Percentiles rank a stretch among this genome's conserved stretches.
phyloP scores from a whole-genome alignment of 495 filamentous ascomycete genomes.

The Immersiella caudata region DNA sequence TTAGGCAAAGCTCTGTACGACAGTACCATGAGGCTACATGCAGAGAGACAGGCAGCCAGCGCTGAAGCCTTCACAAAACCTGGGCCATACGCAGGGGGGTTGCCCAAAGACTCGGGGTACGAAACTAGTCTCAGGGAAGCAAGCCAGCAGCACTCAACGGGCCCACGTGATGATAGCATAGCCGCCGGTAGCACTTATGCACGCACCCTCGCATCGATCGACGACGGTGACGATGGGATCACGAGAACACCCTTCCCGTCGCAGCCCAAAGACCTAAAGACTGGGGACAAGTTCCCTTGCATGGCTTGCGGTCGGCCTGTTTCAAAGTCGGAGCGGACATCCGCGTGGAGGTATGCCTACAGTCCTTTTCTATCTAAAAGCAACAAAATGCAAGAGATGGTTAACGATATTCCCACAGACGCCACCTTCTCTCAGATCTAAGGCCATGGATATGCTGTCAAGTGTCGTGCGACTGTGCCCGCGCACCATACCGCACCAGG shows the following conservation, averaged over 20 bases:
- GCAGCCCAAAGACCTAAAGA: neutral
- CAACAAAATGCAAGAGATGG: no score
- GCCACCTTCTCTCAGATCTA: constrained; percentile 12
- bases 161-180: neutral
- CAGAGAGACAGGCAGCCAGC: constrained; percentile 3
- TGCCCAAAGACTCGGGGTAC: constrained; percentile 15
- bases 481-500: constrained; percentile 2
- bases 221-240: constrained; percentile 4
- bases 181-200: constrained; percentile 8
- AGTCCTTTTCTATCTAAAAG: no score
- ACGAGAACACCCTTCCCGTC: constrained; percentile 12
- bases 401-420: neutral
- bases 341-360: constrained; percentile 5
- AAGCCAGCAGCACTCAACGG: neutral
- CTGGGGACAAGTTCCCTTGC: constrained; percentile 14
- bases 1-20: constrained; percentile 18
- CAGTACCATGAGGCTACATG: constrained; percentile 1
- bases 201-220: constrained; percentile 13
- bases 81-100: neutral
- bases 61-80: neutral
- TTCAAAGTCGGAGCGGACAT: constrained; percentile 1
- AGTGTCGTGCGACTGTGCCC: constrained; percentile 14
- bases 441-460: constrained; percentile 14
- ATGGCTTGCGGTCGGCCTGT: constrained; percentile 6
- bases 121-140: constrained; percentile 4